Base-by-base conservation (phyloP, 23 red algal species). In the Cyanidioschyzon merolae region DNA sequence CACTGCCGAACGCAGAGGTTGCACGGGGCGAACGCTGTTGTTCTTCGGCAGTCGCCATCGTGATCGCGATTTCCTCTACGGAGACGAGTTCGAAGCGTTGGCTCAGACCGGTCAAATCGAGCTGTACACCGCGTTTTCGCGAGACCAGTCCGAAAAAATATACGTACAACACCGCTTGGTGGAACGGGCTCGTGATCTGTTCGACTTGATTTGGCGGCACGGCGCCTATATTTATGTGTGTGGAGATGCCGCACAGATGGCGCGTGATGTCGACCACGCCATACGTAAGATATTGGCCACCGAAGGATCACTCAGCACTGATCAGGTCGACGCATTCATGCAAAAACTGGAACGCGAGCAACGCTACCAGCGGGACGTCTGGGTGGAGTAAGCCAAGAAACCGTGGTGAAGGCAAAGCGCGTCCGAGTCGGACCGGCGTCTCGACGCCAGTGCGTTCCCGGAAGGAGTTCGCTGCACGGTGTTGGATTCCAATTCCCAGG, bases 301-400 rank as follows among this genome's bases (percentile, higher is more conserved):
- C 58, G 38, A 75, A 39, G 59, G 71, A 1, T 79, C 41, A 1
- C 68, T 59, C 25, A 74, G 57, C 37, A n/a, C 40, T 0, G 78
- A 68, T 17, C 59, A 85, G 29, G 84, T 88, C 24, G 41, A 79
- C 32, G 50, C 39, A 2, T 98, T 88, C 75, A 67, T 98, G 68
- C 58, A 76, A 38, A 2, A 67, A 17, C 74, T 98, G 18, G 81
- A 80, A 12, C 77, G 84, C 1, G 68, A 58, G 37, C 75, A 77
- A 54, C 82, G 94, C 37, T 91, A 91, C 31, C 94, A 98, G 80
- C 76, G 88, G 2, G 94, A 98, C 80, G 94, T 98, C 24, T 98
- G 94, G 94, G 75, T 89, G 12, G 63, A 71, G 63, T 71, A 27
- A 71, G 21, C 45, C n/a, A n/a, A n/a, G n/a, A n/a, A n/a, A n/a